Percentiles rank a stretch among this genome's conserved stretches.
Conservation (phyloP, 2,329 filamentous ascomycete genomes). For the Alternaria longipes region DNA sequence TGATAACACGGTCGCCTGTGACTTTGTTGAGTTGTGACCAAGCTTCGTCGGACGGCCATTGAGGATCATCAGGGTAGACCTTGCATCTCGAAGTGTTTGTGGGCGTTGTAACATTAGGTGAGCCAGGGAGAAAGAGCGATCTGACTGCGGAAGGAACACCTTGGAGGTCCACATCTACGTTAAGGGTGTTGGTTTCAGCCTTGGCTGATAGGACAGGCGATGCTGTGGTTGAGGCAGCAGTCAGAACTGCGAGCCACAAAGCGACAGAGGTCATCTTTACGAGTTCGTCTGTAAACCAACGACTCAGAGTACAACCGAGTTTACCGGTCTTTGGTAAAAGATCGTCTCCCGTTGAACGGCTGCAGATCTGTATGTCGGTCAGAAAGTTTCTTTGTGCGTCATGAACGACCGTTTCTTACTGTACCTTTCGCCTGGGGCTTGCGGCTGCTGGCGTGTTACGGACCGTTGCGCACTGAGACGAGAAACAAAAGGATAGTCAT, state of each 20-base stretch:
- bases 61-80: conserved; percentile 56
- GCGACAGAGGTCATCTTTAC: conserved; percentile 25
- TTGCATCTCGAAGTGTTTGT: conserved; percentile 55
- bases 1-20: conserved; percentile 39
- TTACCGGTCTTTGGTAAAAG: conserved; percentile 9
- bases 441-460: conserved; percentile 12
- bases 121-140: conserved; percentile 32
- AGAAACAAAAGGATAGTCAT: conserved; percentile 12
- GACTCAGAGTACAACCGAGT: conserved; percentile 7
- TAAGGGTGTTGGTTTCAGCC: conserved; percentile 14
- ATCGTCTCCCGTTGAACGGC: conserved; percentile 16
- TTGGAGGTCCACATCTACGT: conserved; percentile 33
- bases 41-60: conserved; percentile 59
- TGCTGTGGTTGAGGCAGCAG: conserved; percentile 34
- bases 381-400: conserved; percentile 15
- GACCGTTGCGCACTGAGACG: conserved; percentile 17
- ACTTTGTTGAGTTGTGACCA: conserved; percentile 60
- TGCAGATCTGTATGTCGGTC: conserved; percentile 20
- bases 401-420: conserved; percentile 1
- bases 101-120: conserved; percentile 12
- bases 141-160: conserved; percentile 29
- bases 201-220: conserved; percentile 27
- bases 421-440: conserved; percentile 12
- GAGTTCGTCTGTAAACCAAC: conserved; percentile 9
- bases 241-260: conserved; percentile 34